A percentile compares a stretch with the other conserved stretches of the same genome.
These are phyloP conservation scores for Celoporthe dispersa DNA, from an alignment of 2,329 filamentous ascomycete species.

Conservation along the genomic window DNA sequence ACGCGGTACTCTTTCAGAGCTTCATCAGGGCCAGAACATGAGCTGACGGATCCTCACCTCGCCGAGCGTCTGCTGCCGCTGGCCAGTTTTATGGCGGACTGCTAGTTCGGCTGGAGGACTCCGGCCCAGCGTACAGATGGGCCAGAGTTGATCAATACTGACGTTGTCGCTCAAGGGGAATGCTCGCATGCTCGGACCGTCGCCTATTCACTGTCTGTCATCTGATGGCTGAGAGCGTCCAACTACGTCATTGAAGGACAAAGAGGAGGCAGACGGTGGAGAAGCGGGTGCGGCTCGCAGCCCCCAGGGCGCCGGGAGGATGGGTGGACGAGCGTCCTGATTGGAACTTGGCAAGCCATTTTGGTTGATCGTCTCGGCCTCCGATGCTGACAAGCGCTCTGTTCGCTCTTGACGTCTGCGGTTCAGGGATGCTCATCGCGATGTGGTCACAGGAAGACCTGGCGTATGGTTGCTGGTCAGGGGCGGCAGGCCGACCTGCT, in stretches of 20 bases:
- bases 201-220: neutral
- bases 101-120: neutral
- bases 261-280: neutral
- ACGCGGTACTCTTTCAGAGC: neutral
- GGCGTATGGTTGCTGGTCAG: neutral
- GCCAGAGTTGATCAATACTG: neutral
- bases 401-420: neutral
- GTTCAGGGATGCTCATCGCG: neutral
- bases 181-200: neutral
- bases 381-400: neutral
- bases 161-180: neutral
- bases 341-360: slow-evolving; percentile 2
- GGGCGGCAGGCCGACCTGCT: neutral
- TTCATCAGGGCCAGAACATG: neutral
- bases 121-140: neutral
- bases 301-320: neutral
- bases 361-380: neutral
- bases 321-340: neutral
- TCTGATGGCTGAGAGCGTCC: slow-evolving; percentile 2
- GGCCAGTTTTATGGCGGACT: neutral
- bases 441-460: neutral
- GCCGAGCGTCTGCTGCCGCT: neutral
- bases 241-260: slow-evolving; percentile 3
- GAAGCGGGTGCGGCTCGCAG: neutral
- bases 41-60: neutral